Base-by-base conservation (phyloP, 305 asterid genomes). In the Galium porrigens region DNA sequence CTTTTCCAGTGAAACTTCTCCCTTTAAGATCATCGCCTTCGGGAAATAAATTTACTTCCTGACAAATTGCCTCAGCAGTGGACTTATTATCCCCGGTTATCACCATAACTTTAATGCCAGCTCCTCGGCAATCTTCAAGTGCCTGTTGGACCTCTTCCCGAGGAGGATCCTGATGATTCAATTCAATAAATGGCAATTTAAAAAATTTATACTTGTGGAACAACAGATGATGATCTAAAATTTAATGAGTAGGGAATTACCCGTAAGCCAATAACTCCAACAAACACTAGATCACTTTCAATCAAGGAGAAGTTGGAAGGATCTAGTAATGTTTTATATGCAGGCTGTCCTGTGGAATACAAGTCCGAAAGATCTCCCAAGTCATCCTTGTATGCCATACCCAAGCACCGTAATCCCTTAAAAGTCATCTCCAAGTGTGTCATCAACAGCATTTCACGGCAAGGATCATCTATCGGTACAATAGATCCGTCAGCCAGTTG, bases 31-130 rank as follows among this genome's bases (percentile, higher is more conserved):
- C 81, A 70, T 82, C 94, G 9, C 78, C 75, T 64, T 80, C 82
- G 44, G 83, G 58, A 70, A 91, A 88, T 49, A 91, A 73, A 44
- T 69, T 65, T 56, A 91, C 89, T 73, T 91, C 97, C 69, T 68
- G 78, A 64, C 97, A 88, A 56, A 91, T 84, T 25, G 96, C 89
- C 75, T 91, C 97, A 5, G 96, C 96, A 15, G 97, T 91, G 54
- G 87, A 83, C 81, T 91, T 91, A 71, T 91, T 86, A 76, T 91
- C 97, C 55, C 97, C 97, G 1, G 97, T 91, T 74, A 91, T 86
- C 68, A 91, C 97, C 87, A 88, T 84, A 11, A 91, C 96, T 61
- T 79, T 78, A 59, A 91, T 91, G 65, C 97, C 95, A 11, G 97
- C 97, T 69, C 73, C 85, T 66, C 83, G 77, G 71, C 97, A 91